These are phyloP conservation scores for Yamadazyma sp. DNA, from an alignment of 1,139 yeast genomes.

Conservation along the genomic window DNA sequence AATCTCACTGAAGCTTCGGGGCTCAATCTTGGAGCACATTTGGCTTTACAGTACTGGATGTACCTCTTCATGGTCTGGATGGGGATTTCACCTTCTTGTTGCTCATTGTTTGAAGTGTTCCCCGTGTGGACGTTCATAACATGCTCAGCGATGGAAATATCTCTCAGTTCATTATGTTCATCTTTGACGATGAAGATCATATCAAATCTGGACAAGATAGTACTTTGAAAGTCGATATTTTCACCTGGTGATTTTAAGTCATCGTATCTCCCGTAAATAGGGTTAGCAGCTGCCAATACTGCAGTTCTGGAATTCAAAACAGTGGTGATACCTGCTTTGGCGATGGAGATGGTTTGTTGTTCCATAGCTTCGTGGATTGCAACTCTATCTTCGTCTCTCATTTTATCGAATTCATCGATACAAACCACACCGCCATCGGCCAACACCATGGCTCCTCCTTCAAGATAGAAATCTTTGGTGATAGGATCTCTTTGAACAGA, in stretches of 20 bases:
- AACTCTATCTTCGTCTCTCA: conserved; percentile 98
- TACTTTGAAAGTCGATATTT: conserved; percentile 95
- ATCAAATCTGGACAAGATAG: conserved; percentile 94
- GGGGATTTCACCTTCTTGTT: conserved; percentile 83
- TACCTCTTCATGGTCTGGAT: conserved; percentile 89
- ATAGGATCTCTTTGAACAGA: conserved; percentile 90
- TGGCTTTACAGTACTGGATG: conserved; percentile 83
- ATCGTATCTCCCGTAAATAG: conserved; percentile 93
- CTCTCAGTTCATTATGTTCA: conserved; percentile 85
- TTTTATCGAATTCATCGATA: conserved; percentile 97
- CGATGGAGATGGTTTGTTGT: conserved; percentile 98
- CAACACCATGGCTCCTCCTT: conserved; percentile 99
- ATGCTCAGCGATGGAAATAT: conserved; percentile 88
- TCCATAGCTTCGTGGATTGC: conserved; percentile 99
- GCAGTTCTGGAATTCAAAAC: conserved; percentile 93
- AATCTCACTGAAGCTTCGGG: conserved; percentile 88
- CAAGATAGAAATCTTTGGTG: conserved; percentile 89
- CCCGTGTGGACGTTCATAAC: conserved; percentile 95
- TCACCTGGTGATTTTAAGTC: conserved; percentile 97
- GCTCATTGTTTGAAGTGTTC: conserved; percentile 43
- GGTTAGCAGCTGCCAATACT: conserved; percentile 97
- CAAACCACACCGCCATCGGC: conserved; percentile 99
- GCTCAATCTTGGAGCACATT: conserved; percentile 90
- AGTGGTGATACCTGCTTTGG: conserved; percentile 98
- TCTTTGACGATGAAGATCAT: conserved; percentile 98